Conservation (phyloP, 257 asterid genomes). For the Petunia axillaris region DNA sequence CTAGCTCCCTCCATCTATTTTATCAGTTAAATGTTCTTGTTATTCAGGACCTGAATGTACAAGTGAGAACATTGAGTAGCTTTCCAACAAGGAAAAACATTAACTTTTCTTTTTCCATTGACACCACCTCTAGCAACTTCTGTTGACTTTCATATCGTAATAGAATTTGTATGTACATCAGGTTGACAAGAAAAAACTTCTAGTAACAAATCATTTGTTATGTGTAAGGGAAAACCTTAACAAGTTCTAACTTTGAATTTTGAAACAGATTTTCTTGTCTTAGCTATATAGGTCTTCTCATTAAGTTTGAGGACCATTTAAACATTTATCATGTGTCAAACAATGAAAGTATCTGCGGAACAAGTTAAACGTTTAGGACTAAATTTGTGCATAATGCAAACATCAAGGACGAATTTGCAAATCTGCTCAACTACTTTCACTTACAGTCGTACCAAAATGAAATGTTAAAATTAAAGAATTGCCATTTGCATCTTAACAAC, state of each 20-base stretch:
- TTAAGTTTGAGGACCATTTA: background rate
- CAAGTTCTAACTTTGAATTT: background rate
- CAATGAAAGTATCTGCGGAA: background rate
- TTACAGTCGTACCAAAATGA: background rate
- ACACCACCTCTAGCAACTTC: background rate
- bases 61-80: background rate
- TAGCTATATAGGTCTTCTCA: background rate
- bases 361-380: background rate
- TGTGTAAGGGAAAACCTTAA: background rate
- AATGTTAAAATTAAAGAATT: background rate
- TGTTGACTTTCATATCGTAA: background rate
- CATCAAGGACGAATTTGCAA: background rate
- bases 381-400: background rate
- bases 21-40: too few species aligned
- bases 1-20: too few species aligned
- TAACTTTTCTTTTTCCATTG: background rate
- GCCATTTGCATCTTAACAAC: constrained; percentile 8
- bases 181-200: background rate
- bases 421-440: background rate
- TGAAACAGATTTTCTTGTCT: background rate
- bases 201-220: background rate
- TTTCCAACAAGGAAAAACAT: background rate
- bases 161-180: background rate
- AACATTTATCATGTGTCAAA: background rate
- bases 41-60: background rate